Percentiles rank a stretch among this genome's conserved stretches.
Evolutionary conservation across 2,329 filamentous ascomycete genomes (phyloP).

Genomic region (Teratosphaeria pseudoeucalypti): DNA sequence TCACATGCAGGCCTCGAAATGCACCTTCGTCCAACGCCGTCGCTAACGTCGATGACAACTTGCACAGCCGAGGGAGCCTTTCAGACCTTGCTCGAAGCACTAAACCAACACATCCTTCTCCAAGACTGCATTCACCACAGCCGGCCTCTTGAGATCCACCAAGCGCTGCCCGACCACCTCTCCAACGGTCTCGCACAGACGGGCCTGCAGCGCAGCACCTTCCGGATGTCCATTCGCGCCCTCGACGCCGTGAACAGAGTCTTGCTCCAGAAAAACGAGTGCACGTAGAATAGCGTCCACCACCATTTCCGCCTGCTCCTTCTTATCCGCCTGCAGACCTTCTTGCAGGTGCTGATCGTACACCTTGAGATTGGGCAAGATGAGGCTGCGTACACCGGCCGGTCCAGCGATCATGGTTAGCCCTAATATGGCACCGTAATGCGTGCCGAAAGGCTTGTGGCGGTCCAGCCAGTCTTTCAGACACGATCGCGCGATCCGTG

Average conservation of each 20-base stretch:
- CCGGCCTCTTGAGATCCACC: conserved; percentile 28
- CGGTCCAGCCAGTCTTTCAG: conserved; percentile 87
- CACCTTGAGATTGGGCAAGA: conserved; percentile 55
- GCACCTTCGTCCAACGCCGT: neutral
- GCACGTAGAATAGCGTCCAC: conserved; percentile 47
- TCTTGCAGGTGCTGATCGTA: conserved; percentile 54
- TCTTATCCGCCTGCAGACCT: conserved; percentile 45
- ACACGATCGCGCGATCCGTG: conserved; percentile 84
- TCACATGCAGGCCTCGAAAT: neutral
- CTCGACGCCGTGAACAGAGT: conserved; percentile 17
- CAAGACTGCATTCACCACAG: conserved; percentile 29
- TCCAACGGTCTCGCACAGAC: conserved; percentile 34
- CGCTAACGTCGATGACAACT: conserved; percentile 4
- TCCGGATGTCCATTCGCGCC: conserved; percentile 32
- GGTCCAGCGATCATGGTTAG: conserved; percentile 65
- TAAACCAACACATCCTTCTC: conserved; percentile 21
- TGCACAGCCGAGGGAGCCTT: neutral
- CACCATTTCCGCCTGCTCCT: conserved; percentile 51
- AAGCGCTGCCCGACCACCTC: conserved; percentile 33
- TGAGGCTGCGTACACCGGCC: conserved; percentile 52
- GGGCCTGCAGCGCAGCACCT: conserved; percentile 30
- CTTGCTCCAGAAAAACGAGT: conserved; percentile 44
- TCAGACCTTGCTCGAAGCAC: neutral
- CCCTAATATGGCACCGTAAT: conserved; percentile 80
- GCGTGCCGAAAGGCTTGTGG: conserved; percentile 67